Evolutionary conservation across 768 basidiomycete genomes (phyloP).

Genomic region (Leccinum obscurum): DNA sequence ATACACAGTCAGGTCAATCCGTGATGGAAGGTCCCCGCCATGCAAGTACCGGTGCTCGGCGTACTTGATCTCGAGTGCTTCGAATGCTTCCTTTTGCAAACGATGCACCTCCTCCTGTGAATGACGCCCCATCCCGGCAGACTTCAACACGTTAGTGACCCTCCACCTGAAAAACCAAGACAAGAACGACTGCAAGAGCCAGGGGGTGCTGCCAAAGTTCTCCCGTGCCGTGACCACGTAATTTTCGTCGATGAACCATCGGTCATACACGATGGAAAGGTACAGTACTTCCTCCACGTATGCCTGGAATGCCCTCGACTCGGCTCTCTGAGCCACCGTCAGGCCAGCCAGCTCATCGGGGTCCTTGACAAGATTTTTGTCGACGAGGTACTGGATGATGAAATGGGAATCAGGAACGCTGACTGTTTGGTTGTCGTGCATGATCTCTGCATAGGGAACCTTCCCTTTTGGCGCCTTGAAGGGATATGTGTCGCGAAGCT

Average conservation of each 20-base stretch:
- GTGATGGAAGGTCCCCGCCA: conserved; percentile 24
- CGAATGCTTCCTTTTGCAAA: conserved; percentile 31
- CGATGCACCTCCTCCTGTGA: conserved; percentile 33
- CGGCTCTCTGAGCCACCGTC: conserved; percentile 29
- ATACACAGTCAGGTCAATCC: conserved; percentile 31
- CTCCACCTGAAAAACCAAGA: conserved; percentile 26
- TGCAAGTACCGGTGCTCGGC: conserved; percentile 27
- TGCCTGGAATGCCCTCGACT: conserved; percentile 36
- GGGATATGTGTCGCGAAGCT: conserved; percentile 26
- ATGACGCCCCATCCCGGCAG: conserved; percentile 33
- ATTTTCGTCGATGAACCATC: conserved; percentile 34
- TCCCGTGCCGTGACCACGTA: conserved; percentile 17
- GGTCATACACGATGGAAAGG: conserved; percentile 27
- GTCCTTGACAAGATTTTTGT: conserved; percentile 25
- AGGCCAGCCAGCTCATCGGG: conserved; percentile 29
- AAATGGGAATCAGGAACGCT: conserved; percentile 35
- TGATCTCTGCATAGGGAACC: conserved; percentile 34
- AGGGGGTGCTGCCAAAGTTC: conserved; percentile 14
- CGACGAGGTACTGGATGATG: conserved; percentile 33
- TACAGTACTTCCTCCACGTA: conserved; percentile 35
- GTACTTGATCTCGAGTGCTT: conserved; percentile 32
- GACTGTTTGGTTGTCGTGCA: conserved; percentile 20
- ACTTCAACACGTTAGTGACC: conserved; percentile 16
- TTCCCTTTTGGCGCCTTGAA: conserved; percentile 34
- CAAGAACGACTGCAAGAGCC: conserved; percentile 25